Evolutionary conservation across 2,329 filamentous ascomycete species (phyloP).

Genomic region (Aotearoamyces nothofagi): DNA sequence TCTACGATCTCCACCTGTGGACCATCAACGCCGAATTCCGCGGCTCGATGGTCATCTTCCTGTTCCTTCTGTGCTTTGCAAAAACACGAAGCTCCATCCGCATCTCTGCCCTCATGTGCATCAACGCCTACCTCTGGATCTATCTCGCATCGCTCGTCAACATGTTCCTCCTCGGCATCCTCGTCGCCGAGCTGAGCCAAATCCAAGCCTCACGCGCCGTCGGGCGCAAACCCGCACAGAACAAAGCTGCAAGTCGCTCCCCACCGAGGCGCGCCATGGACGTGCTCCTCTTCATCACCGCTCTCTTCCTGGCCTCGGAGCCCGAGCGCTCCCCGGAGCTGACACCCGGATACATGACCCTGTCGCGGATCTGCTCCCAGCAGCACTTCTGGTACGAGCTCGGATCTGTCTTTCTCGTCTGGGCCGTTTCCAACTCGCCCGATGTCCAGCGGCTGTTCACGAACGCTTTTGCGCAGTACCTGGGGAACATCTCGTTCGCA

Average conservation of each 20-base stretch:
- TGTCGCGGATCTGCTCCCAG: background rate
- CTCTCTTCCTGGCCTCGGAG: background rate
- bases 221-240: background rate
- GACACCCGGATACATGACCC: background rate
- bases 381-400: constrained; percentile 4
- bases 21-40: constrained; percentile 22
- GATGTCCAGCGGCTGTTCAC: constrained; percentile 26
- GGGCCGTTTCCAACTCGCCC: constrained; percentile 14
- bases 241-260: no score
- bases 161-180: background rate
- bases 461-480: constrained; percentile 30
- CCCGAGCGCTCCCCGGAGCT: background rate
- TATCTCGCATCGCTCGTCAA: background rate
- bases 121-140: background rate
- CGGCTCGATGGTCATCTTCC: constrained; percentile 20
- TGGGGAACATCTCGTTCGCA: constrained; percentile 37
- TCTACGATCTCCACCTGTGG: constrained; percentile 21
- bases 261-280: no score
- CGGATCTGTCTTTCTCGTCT: constrained; percentile 3
- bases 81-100: constrained; percentile 14
- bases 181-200: background rate
- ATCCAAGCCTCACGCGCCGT: background rate
- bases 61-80: constrained; percentile 17
- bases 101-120: constrained; percentile 10
- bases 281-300: background rate